Evolutionary conservation across 2,329 filamentous ascomycete genomes (phyloP).

Genomic region (Ceratocystis harringtonii): DNA sequence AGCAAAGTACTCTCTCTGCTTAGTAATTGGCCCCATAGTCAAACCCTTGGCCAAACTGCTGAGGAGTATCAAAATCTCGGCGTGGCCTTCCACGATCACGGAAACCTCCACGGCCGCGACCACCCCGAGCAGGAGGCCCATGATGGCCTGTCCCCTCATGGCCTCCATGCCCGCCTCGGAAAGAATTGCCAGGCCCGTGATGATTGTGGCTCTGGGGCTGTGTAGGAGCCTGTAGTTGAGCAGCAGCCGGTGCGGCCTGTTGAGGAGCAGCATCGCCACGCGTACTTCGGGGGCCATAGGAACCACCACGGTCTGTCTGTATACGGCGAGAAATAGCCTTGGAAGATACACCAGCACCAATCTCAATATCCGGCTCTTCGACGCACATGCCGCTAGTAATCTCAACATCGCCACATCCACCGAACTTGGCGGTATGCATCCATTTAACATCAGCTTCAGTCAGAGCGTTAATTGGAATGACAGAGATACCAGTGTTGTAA

Average conservation of each 20-base stretch:
- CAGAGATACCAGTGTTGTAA: constrained; percentile 78
- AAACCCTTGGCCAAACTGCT: constrained; percentile 16
- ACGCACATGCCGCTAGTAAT: constrained; percentile 77
- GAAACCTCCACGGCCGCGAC: constrained; percentile 15
- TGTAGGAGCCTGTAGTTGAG: constrained; percentile 3
- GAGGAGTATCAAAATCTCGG: constrained; percentile 16
- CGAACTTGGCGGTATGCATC: constrained; percentile 87
- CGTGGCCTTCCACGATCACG: constrained; percentile 14
- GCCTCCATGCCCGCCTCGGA: constrained; percentile 20
- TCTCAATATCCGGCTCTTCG: constrained; percentile 97
- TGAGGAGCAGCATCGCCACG: constrained; percentile 24
- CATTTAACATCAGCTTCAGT: constrained; percentile 96
- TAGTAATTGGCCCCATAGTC: constrained; percentile 17
- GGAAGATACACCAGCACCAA: constrained; percentile 89
- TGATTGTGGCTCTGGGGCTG: constrained; percentile 8
- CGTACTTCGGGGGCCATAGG: constrained; percentile 50
- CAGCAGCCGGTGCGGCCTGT: not conserved
- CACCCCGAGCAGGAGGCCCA: constrained; percentile 8
- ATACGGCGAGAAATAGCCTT: constrained; percentile 64
- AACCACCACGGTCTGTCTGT: constrained; percentile 52
- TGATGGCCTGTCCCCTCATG: constrained; percentile 9
- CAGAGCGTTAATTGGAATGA: constrained; percentile 82
- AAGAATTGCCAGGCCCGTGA: not conserved
- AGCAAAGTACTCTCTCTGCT: not conserved
- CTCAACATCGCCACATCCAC: constrained; percentile 70